Conservation (phyloP, 2,329 filamentous ascomycete genomes). For the Aspergillus fructus region DNA sequence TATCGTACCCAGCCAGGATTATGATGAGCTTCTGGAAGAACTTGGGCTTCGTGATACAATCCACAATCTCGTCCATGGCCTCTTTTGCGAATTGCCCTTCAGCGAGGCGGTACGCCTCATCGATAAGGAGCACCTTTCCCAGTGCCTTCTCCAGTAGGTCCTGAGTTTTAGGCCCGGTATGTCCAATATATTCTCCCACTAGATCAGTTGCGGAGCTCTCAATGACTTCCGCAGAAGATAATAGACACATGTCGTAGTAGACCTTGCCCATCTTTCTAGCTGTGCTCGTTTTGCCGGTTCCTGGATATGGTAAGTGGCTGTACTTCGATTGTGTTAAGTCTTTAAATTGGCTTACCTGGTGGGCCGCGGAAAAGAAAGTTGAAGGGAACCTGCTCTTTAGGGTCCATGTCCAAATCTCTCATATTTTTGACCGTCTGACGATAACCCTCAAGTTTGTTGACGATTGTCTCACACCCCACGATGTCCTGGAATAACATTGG, state of each 20-base stretch:
- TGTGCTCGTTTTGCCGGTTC: constrained; percentile 71
- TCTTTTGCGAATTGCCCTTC: constrained; percentile 59
- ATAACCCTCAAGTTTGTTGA: constrained; percentile 56
- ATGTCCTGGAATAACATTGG: constrained; percentile 41
- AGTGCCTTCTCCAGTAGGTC: constrained; percentile 61
- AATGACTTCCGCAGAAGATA: constrained; percentile 59
- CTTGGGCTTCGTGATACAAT: constrained; percentile 55
- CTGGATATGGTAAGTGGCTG: constrained; percentile 27
- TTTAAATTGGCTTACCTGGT: constrained; percentile 50
- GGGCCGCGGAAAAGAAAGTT: constrained; percentile 68
- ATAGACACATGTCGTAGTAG: constrained; percentile 69
- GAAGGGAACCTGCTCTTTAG: constrained; percentile 60
- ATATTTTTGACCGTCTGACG: constrained; percentile 54
- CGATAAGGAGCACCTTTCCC: constrained; percentile 68
- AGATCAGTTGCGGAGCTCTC: constrained; percentile 69
- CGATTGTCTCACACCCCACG: constrained; percentile 58
- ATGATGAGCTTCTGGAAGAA: constrained; percentile 63
- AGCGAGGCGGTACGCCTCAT: constrained; percentile 68
- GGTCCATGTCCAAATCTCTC: constrained; percentile 54
- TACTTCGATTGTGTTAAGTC: neutral
- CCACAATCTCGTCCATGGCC: constrained; percentile 54
- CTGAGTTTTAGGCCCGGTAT: constrained; percentile 67
- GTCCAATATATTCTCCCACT: constrained; percentile 67
- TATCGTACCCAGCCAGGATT: constrained; percentile 68
- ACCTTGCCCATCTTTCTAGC: constrained; percentile 74